A percentile compares a stretch with the other conserved stretches of the same genome.
Conservation (phyloP, 1,284 basidiomycete genomes). For the Cronartium quercuum region DNA sequence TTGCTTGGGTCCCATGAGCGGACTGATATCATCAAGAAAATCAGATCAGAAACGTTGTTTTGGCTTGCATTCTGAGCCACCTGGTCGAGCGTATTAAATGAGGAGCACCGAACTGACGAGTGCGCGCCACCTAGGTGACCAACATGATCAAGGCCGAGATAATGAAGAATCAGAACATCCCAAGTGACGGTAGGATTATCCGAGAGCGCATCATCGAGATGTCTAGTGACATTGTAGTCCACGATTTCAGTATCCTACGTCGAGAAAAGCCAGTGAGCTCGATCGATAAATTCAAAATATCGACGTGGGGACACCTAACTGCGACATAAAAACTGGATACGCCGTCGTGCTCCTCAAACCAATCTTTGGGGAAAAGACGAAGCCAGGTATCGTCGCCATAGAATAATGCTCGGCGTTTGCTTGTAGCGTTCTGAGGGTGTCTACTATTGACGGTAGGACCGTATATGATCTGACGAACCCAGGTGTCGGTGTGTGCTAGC, state of each 20-base stretch:
- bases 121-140: slow-evolving; percentile 43
- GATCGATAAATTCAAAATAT: not conserved
- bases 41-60: not conserved
- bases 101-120: slow-evolving; percentile 19
- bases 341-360: slow-evolving; percentile 41
- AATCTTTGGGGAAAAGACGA: slow-evolving; percentile 40
- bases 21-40: slow-evolving; percentile 14
- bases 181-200: slow-evolving; percentile 15
- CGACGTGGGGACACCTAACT: slow-evolving; percentile 22
- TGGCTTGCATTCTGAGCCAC: not conserved
- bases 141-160: slow-evolving; percentile 44
- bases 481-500: slow-evolving; percentile 42
- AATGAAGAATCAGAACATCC: slow-evolving; percentile 43
- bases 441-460: slow-evolving; percentile 15
- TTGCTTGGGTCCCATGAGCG: slow-evolving; percentile 43
- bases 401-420: slow-evolving; percentile 38
- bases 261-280: not conserved
- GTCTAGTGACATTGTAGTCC: slow-evolving; percentile 43
- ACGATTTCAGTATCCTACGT: slow-evolving; percentile 42
- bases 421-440: not conserved
- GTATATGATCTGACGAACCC: slow-evolving; percentile 38
- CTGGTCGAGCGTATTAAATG: not conserved
- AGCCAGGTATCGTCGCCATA: slow-evolving; percentile 45
- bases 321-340: slow-evolving; percentile 44
- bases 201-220: slow-evolving; percentile 39